These are phyloP conservation scores for Phytopythium aichiense DNA, from an alignment of 352 stramenopile species.

Conservation along the genomic window DNA sequence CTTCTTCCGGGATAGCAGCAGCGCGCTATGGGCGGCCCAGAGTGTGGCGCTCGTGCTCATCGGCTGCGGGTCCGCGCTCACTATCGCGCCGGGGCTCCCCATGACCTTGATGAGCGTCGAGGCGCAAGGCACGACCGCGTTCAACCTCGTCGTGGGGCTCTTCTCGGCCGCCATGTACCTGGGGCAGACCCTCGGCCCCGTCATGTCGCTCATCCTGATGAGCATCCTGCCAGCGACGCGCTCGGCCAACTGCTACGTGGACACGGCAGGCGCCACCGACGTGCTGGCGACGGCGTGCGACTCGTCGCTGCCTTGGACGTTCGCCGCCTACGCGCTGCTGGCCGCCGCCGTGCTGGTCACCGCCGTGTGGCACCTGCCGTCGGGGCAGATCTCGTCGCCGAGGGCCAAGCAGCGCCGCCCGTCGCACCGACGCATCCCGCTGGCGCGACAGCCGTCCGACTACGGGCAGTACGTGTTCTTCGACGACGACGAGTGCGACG, in stretches of 20 bases:
- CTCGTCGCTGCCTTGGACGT: slow-evolving; percentile 61
- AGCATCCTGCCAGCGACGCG: slow-evolving; percentile 36
- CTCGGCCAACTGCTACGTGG: slow-evolving; percentile 35
- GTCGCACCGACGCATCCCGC: slow-evolving; percentile 34
- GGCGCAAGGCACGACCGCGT: slow-evolving; percentile 29
- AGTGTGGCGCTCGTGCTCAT: slow-evolving; percentile 50
- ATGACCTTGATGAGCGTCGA: slow-evolving; percentile 53
- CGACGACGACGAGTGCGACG: slow-evolving; percentile 50
- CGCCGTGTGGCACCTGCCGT: slow-evolving; percentile 21
- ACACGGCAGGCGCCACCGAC: slow-evolving; percentile 6
- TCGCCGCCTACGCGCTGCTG: slow-evolving; percentile 44
- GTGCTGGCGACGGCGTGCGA: slow-evolving; percentile 16
- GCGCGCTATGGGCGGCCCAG: slow-evolving; percentile 44
- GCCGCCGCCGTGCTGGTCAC: slow-evolving; percentile 27
- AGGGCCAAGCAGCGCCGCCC: slow-evolving; percentile 28
- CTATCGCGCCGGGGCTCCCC: slow-evolving; percentile 55
- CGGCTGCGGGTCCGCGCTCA: slow-evolving; percentile 47
- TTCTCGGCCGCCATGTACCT: slow-evolving; percentile 70
- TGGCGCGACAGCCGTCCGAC: slow-evolving; percentile 58
- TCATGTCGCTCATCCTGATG: slow-evolving; percentile 48
- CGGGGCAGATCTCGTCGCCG: slow-evolving; percentile 28
- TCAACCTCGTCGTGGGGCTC: slow-evolving; percentile 61
- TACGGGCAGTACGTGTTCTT: slow-evolving; percentile 77
- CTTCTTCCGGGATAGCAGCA: slow-evolving; percentile 31
- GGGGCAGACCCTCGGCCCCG: slow-evolving; percentile 55